Percentiles rank a stretch among this genome's conserved stretches.
Conservation (phyloP, 768 basidiomycete genomes). For the Tricholoma sp. region DNA sequence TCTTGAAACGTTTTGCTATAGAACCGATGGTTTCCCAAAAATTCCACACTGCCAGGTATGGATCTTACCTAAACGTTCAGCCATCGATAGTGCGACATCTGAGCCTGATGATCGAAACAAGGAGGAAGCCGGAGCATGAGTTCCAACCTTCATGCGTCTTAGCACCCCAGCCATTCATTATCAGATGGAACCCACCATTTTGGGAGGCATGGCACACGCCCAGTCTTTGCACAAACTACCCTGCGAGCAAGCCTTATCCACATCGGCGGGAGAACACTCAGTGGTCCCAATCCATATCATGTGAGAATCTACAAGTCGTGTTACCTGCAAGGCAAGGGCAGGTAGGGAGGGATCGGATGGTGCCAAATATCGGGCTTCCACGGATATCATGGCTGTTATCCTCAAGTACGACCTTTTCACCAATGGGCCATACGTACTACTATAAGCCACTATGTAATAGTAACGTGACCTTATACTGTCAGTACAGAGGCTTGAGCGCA, state of each 20-base stretch:
- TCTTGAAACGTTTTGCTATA: conserved; percentile 58
- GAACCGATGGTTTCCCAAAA: conserved; percentile 6
- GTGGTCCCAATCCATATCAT: conserved; percentile 81
- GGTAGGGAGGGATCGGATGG: conserved; percentile 48
- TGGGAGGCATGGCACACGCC: conserved; percentile 77
- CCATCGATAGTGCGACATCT: conserved; percentile 68
- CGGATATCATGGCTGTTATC: conserved; percentile 27
- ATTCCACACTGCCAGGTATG: conserved; percentile 3
- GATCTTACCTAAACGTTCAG: conserved; percentile 69
- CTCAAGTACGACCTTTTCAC: conserved; percentile 1
- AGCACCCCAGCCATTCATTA: conserved; percentile 5
- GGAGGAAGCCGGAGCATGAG: conserved; percentile 47
- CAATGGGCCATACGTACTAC: no score
- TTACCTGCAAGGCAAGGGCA: conserved; percentile 61
- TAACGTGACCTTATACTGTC: background rate
- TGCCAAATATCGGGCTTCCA: conserved; percentile 45
- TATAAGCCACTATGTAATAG: no score
- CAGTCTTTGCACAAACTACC: conserved; percentile 70
- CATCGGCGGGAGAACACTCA: conserved; percentile 38
- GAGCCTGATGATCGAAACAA: conserved; percentile 58
- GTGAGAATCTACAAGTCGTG: conserved; percentile 62
- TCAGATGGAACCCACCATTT: conserved; percentile 24
- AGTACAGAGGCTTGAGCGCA: no score
- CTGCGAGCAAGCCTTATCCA: conserved; percentile 40
- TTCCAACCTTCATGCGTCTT: conserved; percentile 23